A percentile compares a stretch with the other conserved stretches of the same genome.
These are phyloP conservation scores for Coniferiporia sulphurascens DNA, from an alignment of 1,284 basidiomycete genomes.

Conservation along the genomic window DNA sequence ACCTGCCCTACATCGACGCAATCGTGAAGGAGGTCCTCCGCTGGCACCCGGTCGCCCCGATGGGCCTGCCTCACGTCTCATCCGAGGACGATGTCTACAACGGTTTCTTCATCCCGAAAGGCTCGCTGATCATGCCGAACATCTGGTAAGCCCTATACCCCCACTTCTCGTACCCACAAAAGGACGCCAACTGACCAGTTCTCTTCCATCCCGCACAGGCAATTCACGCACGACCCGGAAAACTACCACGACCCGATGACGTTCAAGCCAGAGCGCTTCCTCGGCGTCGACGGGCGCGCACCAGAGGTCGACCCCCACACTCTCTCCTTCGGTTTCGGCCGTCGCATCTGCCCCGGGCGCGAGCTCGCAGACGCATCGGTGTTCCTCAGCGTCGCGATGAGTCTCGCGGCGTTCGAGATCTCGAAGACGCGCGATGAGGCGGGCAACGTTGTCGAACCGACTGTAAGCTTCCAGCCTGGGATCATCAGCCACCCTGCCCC, in stretches of 20 bases:
- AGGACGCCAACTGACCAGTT: neutral
- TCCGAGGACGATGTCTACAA: constrained; percentile 19
- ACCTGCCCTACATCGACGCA: constrained; percentile 27
- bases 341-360: constrained; percentile 17
- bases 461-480: constrained; percentile 19
- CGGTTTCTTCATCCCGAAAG: constrained; percentile 20
- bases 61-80: constrained; percentile 20
- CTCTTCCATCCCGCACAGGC: neutral
- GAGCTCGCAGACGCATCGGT: constrained; percentile 20
- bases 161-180: neutral
- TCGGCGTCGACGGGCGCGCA: constrained; percentile 13
- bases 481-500: constrained; percentile 18
- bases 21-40: constrained; percentile 26
- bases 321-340: constrained; percentile 16
- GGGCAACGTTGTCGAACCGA: constrained; percentile 20
- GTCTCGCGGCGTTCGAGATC: constrained; percentile 23
- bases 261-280: constrained; percentile 20
- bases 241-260: constrained; percentile 17
- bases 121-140: constrained; percentile 15
- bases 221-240: constrained; percentile 16
- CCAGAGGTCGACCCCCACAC: constrained; percentile 13
- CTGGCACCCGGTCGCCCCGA: constrained; percentile 28
- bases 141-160: constrained; percentile 5
- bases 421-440: constrained; percentile 15
- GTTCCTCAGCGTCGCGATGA: constrained; percentile 21